These are phyloP conservation scores for Sicyos baderoa DNA, from an alignment of 306 rosid genomes.

Conservation along the genomic window DNA sequence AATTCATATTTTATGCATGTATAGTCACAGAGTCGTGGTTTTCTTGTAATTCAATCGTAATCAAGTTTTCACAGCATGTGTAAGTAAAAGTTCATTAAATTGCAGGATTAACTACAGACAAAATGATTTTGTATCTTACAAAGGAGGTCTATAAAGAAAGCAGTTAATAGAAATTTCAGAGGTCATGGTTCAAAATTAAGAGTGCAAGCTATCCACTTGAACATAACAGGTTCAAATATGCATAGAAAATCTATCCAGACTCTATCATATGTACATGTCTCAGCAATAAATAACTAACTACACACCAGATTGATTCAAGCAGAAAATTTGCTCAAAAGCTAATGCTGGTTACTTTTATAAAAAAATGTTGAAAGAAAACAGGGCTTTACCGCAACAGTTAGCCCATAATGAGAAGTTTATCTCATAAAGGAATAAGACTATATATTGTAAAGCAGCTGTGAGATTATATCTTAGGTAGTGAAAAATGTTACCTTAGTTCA, in stretches of 20 bases:
- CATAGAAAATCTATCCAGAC: not conserved
- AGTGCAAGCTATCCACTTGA: not conserved
- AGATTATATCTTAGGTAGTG: slow-evolving; percentile 1
- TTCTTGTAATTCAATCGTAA: not conserved
- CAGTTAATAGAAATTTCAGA: not conserved
- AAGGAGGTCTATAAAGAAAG: not conserved
- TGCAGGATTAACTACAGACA: not conserved
- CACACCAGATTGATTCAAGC: not conserved
- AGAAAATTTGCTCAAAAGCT: not conserved
- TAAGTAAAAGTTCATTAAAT: not conserved
- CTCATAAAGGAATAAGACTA: not conserved
- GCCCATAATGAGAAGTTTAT: not conserved
- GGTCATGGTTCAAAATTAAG: not conserved
- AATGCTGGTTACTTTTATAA: not conserved
- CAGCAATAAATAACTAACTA: not conserved
- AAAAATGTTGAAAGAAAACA: too few species aligned
- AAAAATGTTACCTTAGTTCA: slow-evolving; percentile 56
- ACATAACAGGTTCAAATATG: not conserved
- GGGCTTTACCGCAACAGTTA: too few species aligned
- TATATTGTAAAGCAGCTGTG: not conserved
- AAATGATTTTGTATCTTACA: not conserved
- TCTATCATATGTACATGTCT: not conserved
- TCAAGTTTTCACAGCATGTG: not conserved
- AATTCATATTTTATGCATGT: not conserved
- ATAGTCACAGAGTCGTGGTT: not conserved